Base-by-base conservation (phyloP, 805 yeast species). In the Maudiozyma bulderi region DNA sequence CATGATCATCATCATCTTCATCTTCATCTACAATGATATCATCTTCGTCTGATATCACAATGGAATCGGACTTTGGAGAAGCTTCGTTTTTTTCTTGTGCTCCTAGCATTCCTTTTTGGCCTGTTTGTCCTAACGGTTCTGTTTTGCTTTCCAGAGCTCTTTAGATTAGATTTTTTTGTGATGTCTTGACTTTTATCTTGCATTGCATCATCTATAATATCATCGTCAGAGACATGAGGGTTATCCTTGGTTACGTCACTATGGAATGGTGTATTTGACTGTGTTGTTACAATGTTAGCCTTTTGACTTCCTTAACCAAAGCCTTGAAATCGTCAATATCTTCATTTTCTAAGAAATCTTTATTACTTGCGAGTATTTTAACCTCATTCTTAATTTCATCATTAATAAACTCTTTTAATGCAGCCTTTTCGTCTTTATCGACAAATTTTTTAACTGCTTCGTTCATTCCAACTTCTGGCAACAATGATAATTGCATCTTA, bases 381-480 rank as follows among this genome's bases (percentile, higher is more conserved):
- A 80, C 70, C 54, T 81, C 84, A 33, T 70, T 73, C 8, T 66
- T 68, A 43, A 82, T 67, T 55, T 84, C 87, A 29, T 66, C 62
- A 42, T 77, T 77, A 28, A 85, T 75, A 56, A 78, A 84, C n/a
- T 73, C 76, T 40, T 77, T 79, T 46, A 91, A 68, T 0, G 90
- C 80, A 35, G 72, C 69, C 59, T 83, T 86, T 62, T 90, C 96
- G 51, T 89, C 96, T 54, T 86, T 87, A 42, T 83, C 88, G 4
- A 93, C 81, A 61, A 80, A 84, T 49, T 74, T 75, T 47, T 77
- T 75, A 1, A 93, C 77, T 0, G 95, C 91, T 34, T 81, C 78
- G 45, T 80, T 79, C 62, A 90, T 74, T 0, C 93, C 95, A 9
- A 71, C 65, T 54, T 86, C 91, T 0, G 88, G 85, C n/a, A 91